These are phyloP conservation scores for Yamadazyma triangularis DNA, from an alignment of 1,139 yeast species.

Conservation along the genomic window DNA sequence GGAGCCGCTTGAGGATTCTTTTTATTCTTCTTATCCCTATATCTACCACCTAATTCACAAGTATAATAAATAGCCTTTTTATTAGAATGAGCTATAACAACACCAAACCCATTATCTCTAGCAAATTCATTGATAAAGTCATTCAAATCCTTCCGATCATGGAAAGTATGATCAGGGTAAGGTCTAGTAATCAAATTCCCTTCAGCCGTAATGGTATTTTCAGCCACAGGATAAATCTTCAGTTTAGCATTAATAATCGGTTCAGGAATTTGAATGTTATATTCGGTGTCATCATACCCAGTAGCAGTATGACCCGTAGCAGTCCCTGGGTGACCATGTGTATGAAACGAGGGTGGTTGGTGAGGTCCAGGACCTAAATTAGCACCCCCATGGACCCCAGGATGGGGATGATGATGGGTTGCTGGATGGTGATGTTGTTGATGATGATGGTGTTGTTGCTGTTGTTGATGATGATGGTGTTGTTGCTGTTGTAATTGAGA, in stretches of 20 bases:
- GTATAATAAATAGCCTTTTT: constrained; percentile 57
- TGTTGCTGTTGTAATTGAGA: constrained; percentile 9
- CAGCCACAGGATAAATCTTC: constrained; percentile 45
- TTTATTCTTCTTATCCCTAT: constrained; percentile 49
- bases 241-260: constrained; percentile 43
- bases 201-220: constrained; percentile 44
- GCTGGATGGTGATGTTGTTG: constrained; percentile 4
- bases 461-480: constrained; percentile 12
- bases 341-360: too few relatives aligned
- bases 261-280: constrained; percentile 46
- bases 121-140: constrained; percentile 56
- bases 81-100: constrained; percentile 57
- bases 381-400: constrained; percentile 1
- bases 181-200: constrained; percentile 54
- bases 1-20: constrained; percentile 12
- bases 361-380: too few relatives aligned
- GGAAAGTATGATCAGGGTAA: constrained; percentile 51
- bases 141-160: constrained; percentile 46
- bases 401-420: constrained; percentile 3
- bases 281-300: constrained; percentile 30
- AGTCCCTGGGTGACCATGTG: too few relatives aligned
- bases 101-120: constrained; percentile 55
- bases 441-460: constrained; percentile 11
- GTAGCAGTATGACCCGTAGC: constrained; percentile 5
- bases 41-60: constrained; percentile 58